These are phyloP conservation scores for Irpex rosettiformis DNA, from an alignment of 1,284 basidiomycete species.

Conservation along the genomic window DNA sequence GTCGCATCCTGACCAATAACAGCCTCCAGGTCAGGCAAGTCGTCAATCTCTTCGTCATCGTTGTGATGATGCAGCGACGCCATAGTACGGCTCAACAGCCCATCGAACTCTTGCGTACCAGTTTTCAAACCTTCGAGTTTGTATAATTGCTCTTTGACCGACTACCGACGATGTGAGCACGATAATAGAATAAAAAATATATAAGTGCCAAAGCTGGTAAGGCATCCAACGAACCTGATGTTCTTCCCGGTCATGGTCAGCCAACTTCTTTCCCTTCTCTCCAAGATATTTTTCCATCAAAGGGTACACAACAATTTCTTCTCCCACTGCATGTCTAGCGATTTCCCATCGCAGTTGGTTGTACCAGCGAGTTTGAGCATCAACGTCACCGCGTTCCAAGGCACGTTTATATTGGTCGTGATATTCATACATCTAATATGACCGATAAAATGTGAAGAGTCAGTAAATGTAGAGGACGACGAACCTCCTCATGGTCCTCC, in stretches of 20 bases:
- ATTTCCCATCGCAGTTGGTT: constrained; percentile 59
- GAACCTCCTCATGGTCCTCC: constrained; percentile 44
- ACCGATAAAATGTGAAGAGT: not conserved
- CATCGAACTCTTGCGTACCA: constrained; percentile 41
- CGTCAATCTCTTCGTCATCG: constrained; percentile 52
- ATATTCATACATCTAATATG: constrained; percentile 48
- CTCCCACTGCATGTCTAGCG: constrained; percentile 58
- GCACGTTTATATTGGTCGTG: constrained; percentile 48
- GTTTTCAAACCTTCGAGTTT: constrained; percentile 41
- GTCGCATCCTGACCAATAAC: constrained; percentile 40
- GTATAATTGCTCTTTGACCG: constrained; percentile 48
- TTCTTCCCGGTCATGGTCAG: constrained; percentile 57
- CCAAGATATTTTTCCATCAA: constrained; percentile 63
- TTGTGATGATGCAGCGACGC: constrained; percentile 48
- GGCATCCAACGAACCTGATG: constrained; percentile 41
- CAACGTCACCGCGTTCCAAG: constrained; percentile 34
- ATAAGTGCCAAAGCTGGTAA: not conserved
- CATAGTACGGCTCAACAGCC: constrained; percentile 42
- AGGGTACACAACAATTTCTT: constrained; percentile 67
- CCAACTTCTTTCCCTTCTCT: constrained; percentile 45
- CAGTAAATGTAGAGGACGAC: not conserved
- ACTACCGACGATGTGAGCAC: constrained; percentile 35
- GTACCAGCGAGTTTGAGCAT: constrained; percentile 51
- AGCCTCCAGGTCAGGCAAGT: constrained; percentile 51
- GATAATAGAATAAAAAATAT: not conserved